Evolutionary conservation across 2,329 filamentous ascomycete genomes (phyloP), one percentile per base, ranked within the genome.

Genomic region (Dendryphion nanum): DNA sequence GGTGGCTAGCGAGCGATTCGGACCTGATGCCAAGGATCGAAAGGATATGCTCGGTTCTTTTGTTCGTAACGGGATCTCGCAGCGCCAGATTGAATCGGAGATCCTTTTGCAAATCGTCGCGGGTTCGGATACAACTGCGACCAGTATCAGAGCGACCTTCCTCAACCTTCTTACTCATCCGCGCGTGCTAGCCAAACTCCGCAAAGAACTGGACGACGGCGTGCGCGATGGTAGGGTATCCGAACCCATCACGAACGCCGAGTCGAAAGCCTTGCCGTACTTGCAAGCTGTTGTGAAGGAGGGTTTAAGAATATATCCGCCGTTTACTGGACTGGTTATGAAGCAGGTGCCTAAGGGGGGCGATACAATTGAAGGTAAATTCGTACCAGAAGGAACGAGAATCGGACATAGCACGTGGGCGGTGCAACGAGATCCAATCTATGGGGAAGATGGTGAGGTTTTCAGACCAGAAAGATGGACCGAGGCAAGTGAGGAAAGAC

Each of bases 81-180:
- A 21, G 52, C 67, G 53, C 43, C 58, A 63, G 56, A 30, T 71
- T 60, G 45, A 67, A 48, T 38, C 51, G 3, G 71, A 74, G 40
- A 66, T 65, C 2, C 39, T 72, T 6, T 61, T 69, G 4, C 69
- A 73, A 37, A 71, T 74, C 18, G 61, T 77, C 5, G 77, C 77
- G 4, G 78, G 78, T 3, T 75, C 74, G 1, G 78, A 81, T 42
- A 79, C 76, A 0, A 77, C 76, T 0, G 76, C 78, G 1, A 76
- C 75, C 1, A 70, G 70, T 0, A 69, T 82, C 6, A 73, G 77
- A 3, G 63, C 70, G 14, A 75, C 68, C 0, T 53, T 81, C 41
- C 65, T 80, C 14, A 68, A 76, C 48, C 55, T 81, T 24, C 65
- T 73, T 4, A 72, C 73, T 4, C 71, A 68, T 13, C 71, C 74